Evolutionary conservation across 2,329 filamentous ascomycete genomes (phyloP).

Genomic region (Aureobasidium vineae): DNA sequence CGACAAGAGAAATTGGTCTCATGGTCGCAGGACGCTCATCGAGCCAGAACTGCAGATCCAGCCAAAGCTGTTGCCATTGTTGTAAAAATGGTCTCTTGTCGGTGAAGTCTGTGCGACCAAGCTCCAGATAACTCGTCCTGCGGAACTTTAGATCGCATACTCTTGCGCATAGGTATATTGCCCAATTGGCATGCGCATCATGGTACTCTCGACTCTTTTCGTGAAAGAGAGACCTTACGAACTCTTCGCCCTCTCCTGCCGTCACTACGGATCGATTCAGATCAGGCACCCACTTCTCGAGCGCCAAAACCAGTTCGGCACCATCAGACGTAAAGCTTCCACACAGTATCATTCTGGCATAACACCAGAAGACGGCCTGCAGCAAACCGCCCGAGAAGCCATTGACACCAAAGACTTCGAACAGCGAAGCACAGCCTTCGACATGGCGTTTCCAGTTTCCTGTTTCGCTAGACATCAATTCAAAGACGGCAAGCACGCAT

Average conservation of each 20-base stretch:
- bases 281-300: conserved; percentile 6
- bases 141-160: conserved; percentile 17
- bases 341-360: conserved; percentile 1
- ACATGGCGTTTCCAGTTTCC: conserved; percentile 21
- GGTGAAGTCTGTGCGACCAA: not conserved
- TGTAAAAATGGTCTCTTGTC: conserved; percentile 6
- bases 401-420: conserved; percentile 15
- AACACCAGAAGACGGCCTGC: conserved; percentile 12
- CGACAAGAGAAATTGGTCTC: conserved; percentile 8
- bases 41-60: conserved; percentile 8
- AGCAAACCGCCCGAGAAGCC: conserved; percentile 15
- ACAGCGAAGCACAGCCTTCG: conserved; percentile 14
- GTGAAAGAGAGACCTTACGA: not conserved
- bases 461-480: conserved; percentile 17
- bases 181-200: conserved; percentile 18
- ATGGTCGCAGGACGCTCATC: conserved; percentile 7
- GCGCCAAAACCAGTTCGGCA: conserved; percentile 1
- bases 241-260: not conserved
- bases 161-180: conserved; percentile 7
- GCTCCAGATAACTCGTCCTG: conserved; percentile 10
- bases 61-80: conserved; percentile 14
- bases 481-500: conserved; percentile 9
- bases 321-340: conserved; percentile 12
- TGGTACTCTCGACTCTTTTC: conserved; percentile 1
- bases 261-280: not conserved